A percentile compares a stretch with the other conserved stretches of the same genome.
Conservation (phyloP, 2,329 filamentous ascomycete genomes). For the Fusarium sp. region DNA sequence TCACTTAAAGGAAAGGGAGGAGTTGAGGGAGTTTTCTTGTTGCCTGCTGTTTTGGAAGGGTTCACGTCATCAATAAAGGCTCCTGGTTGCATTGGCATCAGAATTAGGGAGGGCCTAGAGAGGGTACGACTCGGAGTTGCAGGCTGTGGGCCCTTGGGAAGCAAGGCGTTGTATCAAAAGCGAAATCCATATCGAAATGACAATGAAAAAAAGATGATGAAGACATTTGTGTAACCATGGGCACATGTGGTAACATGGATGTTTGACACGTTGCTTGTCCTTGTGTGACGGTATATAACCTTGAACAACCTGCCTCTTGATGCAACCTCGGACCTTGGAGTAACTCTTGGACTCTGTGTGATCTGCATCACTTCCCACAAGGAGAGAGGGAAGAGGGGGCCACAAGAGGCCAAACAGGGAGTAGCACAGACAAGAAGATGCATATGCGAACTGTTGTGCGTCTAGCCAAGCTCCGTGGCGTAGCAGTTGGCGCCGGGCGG, state of each 20-base stretch:
- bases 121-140: constrained; percentile 21
- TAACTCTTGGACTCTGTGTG: neutral
- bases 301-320: neutral
- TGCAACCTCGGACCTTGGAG: neutral
- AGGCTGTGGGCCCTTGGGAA: constrained; percentile 2
- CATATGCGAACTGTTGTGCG: neutral
- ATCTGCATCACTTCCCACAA: neutral
- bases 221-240: neutral
- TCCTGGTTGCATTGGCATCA: constrained; percentile 1
- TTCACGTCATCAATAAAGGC: constrained; percentile 1
- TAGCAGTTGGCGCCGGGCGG: neutral
- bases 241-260: neutral
- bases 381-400: neutral
- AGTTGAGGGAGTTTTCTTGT: constrained; percentile 37
- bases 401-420: neutral
- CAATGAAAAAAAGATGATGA: constrained; percentile 4
- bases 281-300: neutral
- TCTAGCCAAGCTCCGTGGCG: constrained; percentile 13
- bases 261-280: neutral
- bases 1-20: constrained; percentile 26
- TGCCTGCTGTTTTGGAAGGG: constrained; percentile 5
- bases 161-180: constrained; percentile 21
- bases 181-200: constrained; percentile 8
- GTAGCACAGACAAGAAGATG: neutral
- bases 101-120: neutral